Conservation (phyloP, 2,329 filamentous ascomycete species). For the Hymenoscyphus linearis region DNA sequence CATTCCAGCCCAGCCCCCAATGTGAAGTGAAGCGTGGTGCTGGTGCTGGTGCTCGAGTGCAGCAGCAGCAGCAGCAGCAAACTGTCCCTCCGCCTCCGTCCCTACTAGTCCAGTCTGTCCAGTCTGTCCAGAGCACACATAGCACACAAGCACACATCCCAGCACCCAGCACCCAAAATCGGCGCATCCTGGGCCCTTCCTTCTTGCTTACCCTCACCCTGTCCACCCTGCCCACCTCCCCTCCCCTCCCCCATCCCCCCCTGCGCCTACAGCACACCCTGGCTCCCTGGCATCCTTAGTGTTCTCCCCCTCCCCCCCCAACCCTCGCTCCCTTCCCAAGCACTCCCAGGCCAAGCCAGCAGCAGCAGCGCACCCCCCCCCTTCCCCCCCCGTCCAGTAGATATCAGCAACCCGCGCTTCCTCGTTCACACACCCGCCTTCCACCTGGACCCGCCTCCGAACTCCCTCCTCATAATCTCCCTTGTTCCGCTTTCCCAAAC, state of each 20-base stretch:
- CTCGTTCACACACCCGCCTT: conserved; percentile 1
- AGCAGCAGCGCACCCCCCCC: neutral
- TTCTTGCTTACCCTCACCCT: too few relatives aligned
- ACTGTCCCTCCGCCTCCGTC: too few relatives aligned
- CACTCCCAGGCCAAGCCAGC: neutral
- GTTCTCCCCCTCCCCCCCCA: neutral
- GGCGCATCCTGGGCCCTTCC: too few relatives aligned
- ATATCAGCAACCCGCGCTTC: conserved; percentile 6
- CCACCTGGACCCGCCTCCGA: neutral
- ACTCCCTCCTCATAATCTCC: conserved; percentile 27
- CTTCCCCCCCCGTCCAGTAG: neutral
- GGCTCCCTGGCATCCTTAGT: neutral
- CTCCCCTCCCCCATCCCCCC: neutral
- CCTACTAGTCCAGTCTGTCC: neutral
- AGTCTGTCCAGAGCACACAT: neutral
- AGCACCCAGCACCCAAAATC: too few relatives aligned
- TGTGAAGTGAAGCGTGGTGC: too few relatives aligned
- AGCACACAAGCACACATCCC: too few relatives aligned
- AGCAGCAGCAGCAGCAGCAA: too few relatives aligned
- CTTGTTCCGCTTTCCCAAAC: conserved; percentile 29
- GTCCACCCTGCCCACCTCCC: neutral
- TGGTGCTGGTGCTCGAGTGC: too few relatives aligned
- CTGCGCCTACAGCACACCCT: neutral
- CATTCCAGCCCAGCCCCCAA: too few relatives aligned
- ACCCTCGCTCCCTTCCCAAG: neutral